A percentile compares a stretch with the other conserved stretches of the same genome.
Conservation (phyloP, 164 flowering plant genomes). For the Stephania japonica region DNA sequence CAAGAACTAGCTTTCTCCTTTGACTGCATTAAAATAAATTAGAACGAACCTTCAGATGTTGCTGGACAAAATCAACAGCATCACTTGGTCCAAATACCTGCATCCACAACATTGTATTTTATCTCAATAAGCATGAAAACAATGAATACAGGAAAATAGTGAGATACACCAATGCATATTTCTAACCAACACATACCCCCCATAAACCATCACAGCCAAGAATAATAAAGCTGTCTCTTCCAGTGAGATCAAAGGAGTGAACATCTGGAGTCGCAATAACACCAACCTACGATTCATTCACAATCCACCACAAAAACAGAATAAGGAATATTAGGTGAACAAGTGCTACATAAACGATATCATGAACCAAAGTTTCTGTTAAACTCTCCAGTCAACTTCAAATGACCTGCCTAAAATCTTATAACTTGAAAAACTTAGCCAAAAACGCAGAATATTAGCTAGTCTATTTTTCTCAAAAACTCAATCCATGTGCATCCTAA, state of each 20-base stretch:
- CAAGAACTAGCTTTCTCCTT: background rate
- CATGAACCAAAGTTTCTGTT: background rate
- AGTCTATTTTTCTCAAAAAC: background rate
- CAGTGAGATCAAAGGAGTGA: constrained; percentile 78
- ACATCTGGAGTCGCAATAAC: constrained; percentile 80
- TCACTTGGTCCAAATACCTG: constrained; percentile 91
- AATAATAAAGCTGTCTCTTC: constrained; percentile 72
- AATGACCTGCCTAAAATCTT: background rate
- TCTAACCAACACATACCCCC: constrained; percentile 52
- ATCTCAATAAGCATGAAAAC: background rate
- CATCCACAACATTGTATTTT: background rate
- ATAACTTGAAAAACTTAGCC: background rate
- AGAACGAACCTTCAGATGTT: constrained; percentile 53
- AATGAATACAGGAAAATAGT: background rate
- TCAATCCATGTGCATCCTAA: background rate
- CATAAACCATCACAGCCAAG: constrained; percentile 97
- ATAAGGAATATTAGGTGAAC: background rate
- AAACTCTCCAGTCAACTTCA: background rate
- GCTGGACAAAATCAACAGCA: constrained; percentile 80
- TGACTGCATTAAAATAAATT: background rate
- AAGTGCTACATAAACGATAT: background rate
- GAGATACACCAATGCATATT: background rate
- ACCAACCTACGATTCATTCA: constrained; percentile 56
- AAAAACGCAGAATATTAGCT: background rate
- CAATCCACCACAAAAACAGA: background rate